Evolutionary conservation across 345 rosid species (phyloP).

Genomic region (Salix arbutifolia): DNA sequence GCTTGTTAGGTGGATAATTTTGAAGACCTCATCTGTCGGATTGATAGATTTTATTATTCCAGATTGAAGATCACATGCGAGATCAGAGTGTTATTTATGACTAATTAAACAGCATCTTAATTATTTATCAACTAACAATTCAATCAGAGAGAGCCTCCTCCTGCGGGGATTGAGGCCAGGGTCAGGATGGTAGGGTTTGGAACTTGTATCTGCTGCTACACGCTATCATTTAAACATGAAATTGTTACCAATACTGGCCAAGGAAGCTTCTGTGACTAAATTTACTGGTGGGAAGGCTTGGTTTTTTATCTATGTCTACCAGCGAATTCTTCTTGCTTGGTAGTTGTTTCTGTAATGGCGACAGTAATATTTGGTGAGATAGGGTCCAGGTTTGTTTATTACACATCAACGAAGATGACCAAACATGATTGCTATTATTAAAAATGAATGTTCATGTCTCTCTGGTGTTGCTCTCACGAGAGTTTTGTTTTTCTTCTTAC

Average conservation of each 20-base stretch:
- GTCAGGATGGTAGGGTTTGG: background rate
- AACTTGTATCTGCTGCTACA: background rate
- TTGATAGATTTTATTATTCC: background rate
- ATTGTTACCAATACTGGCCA: too few species aligned
- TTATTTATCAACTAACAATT: background rate
- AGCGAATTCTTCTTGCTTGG: background rate
- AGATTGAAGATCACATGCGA: background rate
- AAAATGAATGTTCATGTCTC: too few species aligned
- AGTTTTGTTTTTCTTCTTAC: too few species aligned
- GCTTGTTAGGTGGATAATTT: background rate
- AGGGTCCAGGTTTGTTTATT: background rate
- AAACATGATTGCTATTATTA: too few species aligned
- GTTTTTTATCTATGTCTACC: too few species aligned
- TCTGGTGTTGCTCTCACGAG: too few species aligned
- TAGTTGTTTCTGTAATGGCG: constrained; percentile 1
- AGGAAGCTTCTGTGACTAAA: too few species aligned
- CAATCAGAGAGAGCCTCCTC: background rate
- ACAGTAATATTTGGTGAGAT: constrained; percentile 3
- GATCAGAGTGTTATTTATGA: background rate
- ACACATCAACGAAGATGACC: background rate
- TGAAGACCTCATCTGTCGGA: background rate
- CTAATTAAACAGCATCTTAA: background rate
- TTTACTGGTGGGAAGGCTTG: too few species aligned
- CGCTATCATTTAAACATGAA: too few species aligned
- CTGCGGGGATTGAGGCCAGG: background rate